A percentile compares a stretch with the other conserved stretches of the same genome.
Conservation (phyloP, 2,329 filamentous ascomycete genomes). For the Alternaria arborescens region DNA sequence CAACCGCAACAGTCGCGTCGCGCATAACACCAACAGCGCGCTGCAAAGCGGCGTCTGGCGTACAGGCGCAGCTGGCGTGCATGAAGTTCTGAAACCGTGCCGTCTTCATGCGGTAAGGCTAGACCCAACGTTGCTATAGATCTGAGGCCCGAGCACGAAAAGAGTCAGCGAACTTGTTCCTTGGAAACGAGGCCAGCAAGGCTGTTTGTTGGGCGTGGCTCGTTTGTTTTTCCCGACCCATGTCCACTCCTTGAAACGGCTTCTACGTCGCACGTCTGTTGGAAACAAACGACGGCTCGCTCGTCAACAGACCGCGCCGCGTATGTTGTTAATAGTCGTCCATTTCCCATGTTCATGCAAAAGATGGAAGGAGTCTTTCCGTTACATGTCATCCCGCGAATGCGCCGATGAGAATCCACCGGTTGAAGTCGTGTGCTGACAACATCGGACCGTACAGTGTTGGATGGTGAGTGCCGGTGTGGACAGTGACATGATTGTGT, state of each 20-base stretch:
- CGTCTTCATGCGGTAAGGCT: slow-evolving; percentile 26
- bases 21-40: slow-evolving; percentile 12
- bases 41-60: slow-evolving; percentile 9
- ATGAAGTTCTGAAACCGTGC: slow-evolving; percentile 29
- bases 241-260: slow-evolving; percentile 38
- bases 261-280: slow-evolving; percentile 36
- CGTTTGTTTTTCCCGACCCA: slow-evolving; percentile 28
- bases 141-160: slow-evolving; percentile 12
- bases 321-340: slow-evolving; percentile 16
- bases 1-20: slow-evolving; percentile 17
- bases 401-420: background rate
- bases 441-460: background rate
- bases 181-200: slow-evolving; percentile 31
- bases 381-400: slow-evolving; percentile 8
- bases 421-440: slow-evolving; percentile 1
- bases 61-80: slow-evolving; percentile 15
- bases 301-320: slow-evolving; percentile 13
- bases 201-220: slow-evolving; percentile 32
- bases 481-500: background rate
- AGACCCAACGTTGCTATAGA: slow-evolving; percentile 6
- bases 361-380: slow-evolving; percentile 4
- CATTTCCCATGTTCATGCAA: slow-evolving; percentile 23
- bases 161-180: slow-evolving; percentile 28
- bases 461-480: background rate
- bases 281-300: slow-evolving; percentile 25